Conservation (phyloP, 306 rosid genomes). For the Boehmeria nivea region DNA sequence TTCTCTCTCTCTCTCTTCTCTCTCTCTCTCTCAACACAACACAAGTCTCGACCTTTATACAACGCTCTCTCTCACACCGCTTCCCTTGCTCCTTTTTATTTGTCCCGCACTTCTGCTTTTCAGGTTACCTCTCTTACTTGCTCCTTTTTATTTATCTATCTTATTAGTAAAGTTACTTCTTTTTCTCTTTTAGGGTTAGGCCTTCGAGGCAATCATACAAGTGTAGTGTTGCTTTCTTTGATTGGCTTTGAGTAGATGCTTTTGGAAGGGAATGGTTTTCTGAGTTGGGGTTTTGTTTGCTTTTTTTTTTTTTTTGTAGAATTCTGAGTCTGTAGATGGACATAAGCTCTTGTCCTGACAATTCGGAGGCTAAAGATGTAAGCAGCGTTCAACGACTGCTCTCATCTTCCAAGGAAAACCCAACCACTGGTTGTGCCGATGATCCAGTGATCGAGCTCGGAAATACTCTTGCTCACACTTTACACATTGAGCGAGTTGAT, state of each 20-base stretch:
- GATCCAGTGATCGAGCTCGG: slow-evolving; percentile 37
- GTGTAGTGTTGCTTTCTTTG: too few relatives aligned
- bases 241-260: too few relatives aligned
- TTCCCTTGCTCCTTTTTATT: not conserved
- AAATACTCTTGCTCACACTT: slow-evolving; percentile 30
- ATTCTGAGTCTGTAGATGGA: slow-evolving; percentile 50
- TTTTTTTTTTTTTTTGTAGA: slow-evolving; percentile 28
- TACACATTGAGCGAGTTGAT: slow-evolving; percentile 37
- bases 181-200: too few relatives aligned
- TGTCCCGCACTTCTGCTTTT: not conserved
- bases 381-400: slow-evolving; percentile 23
- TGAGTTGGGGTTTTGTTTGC: too few relatives aligned
- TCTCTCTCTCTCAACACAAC: not conserved
- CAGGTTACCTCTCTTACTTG: not conserved
- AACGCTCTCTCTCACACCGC: too few relatives aligned
- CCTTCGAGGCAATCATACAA: too few relatives aligned
- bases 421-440: slow-evolving; percentile 12
- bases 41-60: not conserved
- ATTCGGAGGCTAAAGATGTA: slow-evolving; percentile 28
- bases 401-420: slow-evolving; percentile 21
- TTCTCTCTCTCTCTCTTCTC: slow-evolving; percentile 8
- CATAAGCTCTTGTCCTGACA: slow-evolving; percentile 22
- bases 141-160: not conserved
- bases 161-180: too few relatives aligned
- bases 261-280: too few relatives aligned